Percentiles rank a stretch among this genome's conserved stretches.
phyloP scores from a whole-genome alignment of 2,329 filamentous ascomycete species.

The Calycina herbarum region DNA sequence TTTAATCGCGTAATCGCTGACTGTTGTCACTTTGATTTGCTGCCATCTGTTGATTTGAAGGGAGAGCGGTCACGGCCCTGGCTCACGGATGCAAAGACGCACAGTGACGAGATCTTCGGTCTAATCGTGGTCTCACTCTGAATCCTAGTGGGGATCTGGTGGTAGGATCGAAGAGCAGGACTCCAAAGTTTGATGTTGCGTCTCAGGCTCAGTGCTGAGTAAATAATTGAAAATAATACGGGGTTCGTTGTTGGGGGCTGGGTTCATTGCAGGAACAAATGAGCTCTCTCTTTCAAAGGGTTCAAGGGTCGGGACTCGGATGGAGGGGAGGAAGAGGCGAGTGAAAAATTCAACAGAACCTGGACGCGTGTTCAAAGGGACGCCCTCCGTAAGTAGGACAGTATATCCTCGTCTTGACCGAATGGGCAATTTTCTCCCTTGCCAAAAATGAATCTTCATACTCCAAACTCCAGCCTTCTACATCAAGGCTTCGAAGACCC shows the following conservation, averaged over 20 bases:
- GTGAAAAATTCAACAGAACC: neutral
- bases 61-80: neutral
- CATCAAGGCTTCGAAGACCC: neutral
- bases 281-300: neutral
- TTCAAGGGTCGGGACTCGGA: slow-evolving; percentile 5
- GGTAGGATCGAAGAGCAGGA: neutral
- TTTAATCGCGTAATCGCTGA: slow-evolving; percentile 8
- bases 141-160: slow-evolving; percentile 22
- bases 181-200: neutral
- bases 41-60: slow-evolving; percentile 3
- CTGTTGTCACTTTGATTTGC: slow-evolving; percentile 7
- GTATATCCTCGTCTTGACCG: neutral
- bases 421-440: too few relatives aligned
- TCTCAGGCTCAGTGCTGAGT: neutral
- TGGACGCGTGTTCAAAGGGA: slow-evolving; percentile 3
- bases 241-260: too few relatives aligned
- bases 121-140: slow-evolving; percentile 22
- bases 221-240: neutral
- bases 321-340: slow-evolving; percentile 1
- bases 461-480: too few relatives aligned
- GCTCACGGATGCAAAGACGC: slow-evolving; percentile 1
- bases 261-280: too few relatives aligned
- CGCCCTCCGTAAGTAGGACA: neutral
- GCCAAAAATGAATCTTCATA: too few relatives aligned
- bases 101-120: slow-evolving; percentile 20